phyloP scores from a whole-genome alignment of 2,329 filamentous ascomycete species.

The Nannizziopsis barbatae region DNA sequence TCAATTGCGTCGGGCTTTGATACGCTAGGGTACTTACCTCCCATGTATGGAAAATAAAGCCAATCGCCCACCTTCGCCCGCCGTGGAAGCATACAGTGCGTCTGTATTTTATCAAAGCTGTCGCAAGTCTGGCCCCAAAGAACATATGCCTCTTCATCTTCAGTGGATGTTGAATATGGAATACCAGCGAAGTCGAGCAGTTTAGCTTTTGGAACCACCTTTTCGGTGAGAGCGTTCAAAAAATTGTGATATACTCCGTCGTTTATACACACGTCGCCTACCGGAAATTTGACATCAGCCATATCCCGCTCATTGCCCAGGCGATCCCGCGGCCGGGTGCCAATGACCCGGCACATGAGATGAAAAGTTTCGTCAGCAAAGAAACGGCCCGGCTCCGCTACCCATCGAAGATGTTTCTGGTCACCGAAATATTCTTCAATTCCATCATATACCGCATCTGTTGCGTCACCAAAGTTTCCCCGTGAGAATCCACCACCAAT shows the following conservation, averaged over 20 bases:
- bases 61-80: conserved; percentile 7
- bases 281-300: neutral
- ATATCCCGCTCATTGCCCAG: neutral
- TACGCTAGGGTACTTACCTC: neutral
- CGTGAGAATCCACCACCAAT: conserved; percentile 23
- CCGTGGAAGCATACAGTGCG: conserved; percentile 1
- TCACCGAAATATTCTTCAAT: conserved; percentile 10
- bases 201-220: conserved; percentile 4
- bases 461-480: conserved; percentile 16
- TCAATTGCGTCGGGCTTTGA: neutral
- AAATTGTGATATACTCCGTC: conserved; percentile 12
- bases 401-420: conserved; percentile 5
- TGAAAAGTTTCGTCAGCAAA: conserved; percentile 6
- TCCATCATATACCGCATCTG: neutral
- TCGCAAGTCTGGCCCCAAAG: conserved; percentile 10
- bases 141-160: neutral
- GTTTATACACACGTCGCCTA: conserved; percentile 9
- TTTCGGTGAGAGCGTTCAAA: conserved; percentile 10
- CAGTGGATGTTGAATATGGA: neutral
- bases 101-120: conserved; percentile 7
- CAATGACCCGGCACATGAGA: conserved; percentile 9
- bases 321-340: neutral
- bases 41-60: conserved; percentile 9
- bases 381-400: conserved; percentile 8
- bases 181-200: conserved; percentile 4